Conservation (phyloP, 345 rosid species). For the Excoecaria agallocha region DNA sequence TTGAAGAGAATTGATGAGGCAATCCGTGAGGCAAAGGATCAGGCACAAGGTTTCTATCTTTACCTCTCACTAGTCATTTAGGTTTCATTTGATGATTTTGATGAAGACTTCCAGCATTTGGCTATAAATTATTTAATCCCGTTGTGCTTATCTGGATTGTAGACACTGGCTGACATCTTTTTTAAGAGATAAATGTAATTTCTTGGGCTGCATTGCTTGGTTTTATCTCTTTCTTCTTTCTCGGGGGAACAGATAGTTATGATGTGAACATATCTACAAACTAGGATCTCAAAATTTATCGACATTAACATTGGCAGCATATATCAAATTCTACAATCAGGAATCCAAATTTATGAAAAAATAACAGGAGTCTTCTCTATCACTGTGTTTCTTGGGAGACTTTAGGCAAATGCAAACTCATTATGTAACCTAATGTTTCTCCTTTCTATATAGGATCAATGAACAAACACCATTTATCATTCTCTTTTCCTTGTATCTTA, state of each 20-base stretch:
- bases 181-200: too few species aligned
- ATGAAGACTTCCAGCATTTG: too few species aligned
- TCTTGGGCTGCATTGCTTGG: too few species aligned
- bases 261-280: too few species aligned
- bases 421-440: background rate
- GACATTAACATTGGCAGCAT: too few species aligned
- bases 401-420: background rate
- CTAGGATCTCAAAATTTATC: too few species aligned
- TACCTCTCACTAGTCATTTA: background rate
- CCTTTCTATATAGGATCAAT: background rate
- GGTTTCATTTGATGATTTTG: background rate
- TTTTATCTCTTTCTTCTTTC: too few species aligned
- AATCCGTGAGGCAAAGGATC: conserved; percentile 62
- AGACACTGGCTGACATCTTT: too few species aligned
- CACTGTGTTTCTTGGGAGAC: background rate
- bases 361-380: background rate
- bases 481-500: background rate
- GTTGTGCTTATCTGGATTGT: background rate
- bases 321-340: background rate
- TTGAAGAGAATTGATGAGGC: conserved; percentile 73
- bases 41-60: conserved; percentile 49
- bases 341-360: background rate
- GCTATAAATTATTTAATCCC: background rate
- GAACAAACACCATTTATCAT: background rate
- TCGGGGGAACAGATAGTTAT: too few species aligned